A percentile compares a stretch with the other conserved stretches of the same genome.
phyloP scores from a whole-genome alignment of 257 asterid species.

The Solanum paucissectum region DNA sequence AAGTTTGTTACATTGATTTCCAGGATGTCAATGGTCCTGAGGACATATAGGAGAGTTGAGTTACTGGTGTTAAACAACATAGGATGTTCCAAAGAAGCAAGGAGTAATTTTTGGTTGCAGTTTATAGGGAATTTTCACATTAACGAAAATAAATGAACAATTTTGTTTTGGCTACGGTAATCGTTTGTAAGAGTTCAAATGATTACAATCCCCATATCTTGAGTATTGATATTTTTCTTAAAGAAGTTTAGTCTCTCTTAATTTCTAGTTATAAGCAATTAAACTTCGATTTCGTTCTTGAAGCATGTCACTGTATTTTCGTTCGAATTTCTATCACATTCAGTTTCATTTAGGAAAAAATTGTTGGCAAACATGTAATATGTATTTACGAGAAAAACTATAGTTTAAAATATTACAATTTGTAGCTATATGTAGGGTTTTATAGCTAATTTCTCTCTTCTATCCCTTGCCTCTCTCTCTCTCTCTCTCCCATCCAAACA shows the following conservation, averaged over 20 bases:
- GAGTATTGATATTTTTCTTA: neutral
- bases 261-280: neutral
- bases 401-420: no score
- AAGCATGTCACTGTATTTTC: neutral
- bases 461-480: no score
- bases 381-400: no score
- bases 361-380: no score
- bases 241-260: neutral
- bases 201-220: neutral
- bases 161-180: neutral
- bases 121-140: neutral
- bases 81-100: neutral
- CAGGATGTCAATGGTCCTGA: slow-evolving; percentile 80
- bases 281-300: neutral
- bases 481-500: neutral
- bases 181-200: neutral
- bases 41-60: slow-evolving; percentile 39
- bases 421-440: no score
- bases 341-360: neutral
- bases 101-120: neutral
- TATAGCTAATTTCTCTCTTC: no score
- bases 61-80: neutral
- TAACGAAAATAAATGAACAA: neutral
- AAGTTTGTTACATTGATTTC: neutral
- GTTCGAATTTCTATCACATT: neutral